These are phyloP conservation scores for Micromonas commoda DNA, from an alignment of 139 green algal species.

Conservation along the genomic window DNA sequence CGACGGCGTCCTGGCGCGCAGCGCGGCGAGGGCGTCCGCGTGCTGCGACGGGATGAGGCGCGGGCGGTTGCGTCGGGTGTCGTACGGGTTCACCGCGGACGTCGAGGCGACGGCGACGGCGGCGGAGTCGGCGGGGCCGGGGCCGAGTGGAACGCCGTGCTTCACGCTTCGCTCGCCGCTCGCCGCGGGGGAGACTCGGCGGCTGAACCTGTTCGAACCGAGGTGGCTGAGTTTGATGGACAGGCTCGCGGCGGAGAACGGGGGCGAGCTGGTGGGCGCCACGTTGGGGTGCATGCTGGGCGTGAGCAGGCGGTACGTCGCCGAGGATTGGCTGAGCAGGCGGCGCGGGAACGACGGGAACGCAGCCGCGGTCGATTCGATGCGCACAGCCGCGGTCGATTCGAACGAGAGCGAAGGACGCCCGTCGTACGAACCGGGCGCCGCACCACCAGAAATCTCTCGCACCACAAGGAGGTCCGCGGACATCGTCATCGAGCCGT, in stretches of 20 bases:
- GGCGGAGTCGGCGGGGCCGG: neutral
- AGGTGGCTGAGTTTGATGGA: constrained; percentile 21
- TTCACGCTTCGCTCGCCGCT: constrained; percentile 16
- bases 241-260: constrained; percentile 1
- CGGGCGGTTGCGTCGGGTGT: constrained; percentile 1
- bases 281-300: constrained; percentile 13
- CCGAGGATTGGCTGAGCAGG: neutral
- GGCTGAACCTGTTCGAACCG: constrained; percentile 26
- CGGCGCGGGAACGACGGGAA: neutral
- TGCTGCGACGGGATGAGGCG: neutral
- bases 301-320: constrained; percentile 2
- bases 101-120: neutral
- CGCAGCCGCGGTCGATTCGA: neutral
- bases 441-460: too few relatives aligned
- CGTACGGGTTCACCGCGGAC: constrained; percentile 9
- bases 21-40: neutral
- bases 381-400: neutral
- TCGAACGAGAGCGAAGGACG: neutral
- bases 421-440: too few relatives aligned
- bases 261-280: constrained; percentile 17
- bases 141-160: neutral
- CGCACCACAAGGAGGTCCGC: neutral
- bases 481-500: neutral
- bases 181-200: neutral
- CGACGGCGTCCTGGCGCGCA: neutral